A percentile compares a stretch with the other conserved stretches of the same genome.
phyloP scores from a whole-genome alignment of 257 asterid genomes.

The Solanum corneliomulleri region DNA sequence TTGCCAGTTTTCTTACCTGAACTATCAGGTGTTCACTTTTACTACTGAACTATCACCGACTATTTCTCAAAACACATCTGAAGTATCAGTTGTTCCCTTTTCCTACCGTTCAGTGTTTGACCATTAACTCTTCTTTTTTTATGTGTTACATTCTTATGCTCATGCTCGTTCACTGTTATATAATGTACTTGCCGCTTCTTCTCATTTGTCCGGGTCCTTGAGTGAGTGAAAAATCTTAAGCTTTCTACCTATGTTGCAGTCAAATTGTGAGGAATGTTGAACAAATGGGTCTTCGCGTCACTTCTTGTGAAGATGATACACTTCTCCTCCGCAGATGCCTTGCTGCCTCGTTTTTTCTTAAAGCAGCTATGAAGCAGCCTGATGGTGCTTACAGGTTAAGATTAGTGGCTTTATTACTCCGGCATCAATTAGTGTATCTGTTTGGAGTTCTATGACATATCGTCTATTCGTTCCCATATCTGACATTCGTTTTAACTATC shows the following conservation, averaged over 20 bases:
- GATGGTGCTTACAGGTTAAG: conserved; percentile 82
- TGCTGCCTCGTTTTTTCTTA: conserved; percentile 92
- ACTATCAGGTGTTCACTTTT: not conserved
- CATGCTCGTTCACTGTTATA: not conserved
- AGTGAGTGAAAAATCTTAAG: not conserved
- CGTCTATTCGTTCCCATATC: not conserved
- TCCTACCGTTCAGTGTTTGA: not conserved
- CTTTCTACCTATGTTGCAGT: conserved; percentile 26
- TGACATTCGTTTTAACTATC: not conserved
- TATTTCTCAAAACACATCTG: not conserved
- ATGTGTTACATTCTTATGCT: not conserved
- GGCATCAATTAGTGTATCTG: not conserved
- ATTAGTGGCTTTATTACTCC: not conserved
- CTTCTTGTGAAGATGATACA: conserved; percentile 84
- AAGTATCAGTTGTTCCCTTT: not conserved
- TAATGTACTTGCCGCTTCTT: not conserved
- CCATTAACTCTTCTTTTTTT: not conserved
- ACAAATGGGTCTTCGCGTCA: conserved; percentile 64
- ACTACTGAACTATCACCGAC: not conserved
- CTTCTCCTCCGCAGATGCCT: conserved; percentile 71
- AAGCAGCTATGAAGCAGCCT: conserved; percentile 90
- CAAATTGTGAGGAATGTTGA: conserved; percentile 67
- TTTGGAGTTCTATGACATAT: not conserved
- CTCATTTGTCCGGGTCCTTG: not conserved
- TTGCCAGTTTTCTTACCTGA: not conserved